phyloP scores from a whole-genome alignment of 768 basidiomycete species.

The Termitomyces eurrhizus region DNA sequence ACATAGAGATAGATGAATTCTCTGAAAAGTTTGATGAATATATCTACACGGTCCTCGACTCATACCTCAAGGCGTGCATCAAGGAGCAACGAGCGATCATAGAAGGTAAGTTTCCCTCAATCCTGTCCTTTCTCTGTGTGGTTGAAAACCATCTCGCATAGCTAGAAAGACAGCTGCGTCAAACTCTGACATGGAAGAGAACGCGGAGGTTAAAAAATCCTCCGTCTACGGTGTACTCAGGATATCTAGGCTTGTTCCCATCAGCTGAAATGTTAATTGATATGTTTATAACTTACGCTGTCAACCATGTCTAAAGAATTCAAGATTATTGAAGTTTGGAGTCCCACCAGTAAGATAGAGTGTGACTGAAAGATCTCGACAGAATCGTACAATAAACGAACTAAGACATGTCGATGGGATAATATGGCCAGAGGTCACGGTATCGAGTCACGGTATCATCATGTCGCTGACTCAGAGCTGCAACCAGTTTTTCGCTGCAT shows the following conservation, averaged over 20 bases:
- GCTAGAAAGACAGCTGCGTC: neutral
- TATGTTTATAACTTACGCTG: neutral
- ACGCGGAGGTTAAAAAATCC: neutral
- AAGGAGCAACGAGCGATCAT: neutral
- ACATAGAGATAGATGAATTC: neutral
- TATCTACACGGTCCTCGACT: neutral
- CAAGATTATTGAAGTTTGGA: too few relatives aligned
- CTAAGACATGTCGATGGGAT: too few relatives aligned
- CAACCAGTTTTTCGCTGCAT: too few relatives aligned
- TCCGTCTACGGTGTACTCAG: too few relatives aligned
- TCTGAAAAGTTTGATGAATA: neutral
- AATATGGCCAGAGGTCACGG: too few relatives aligned
- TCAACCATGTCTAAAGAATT: too few relatives aligned
- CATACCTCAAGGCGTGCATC: neutral
- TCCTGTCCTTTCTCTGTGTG: neutral
- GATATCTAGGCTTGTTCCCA: too few relatives aligned
- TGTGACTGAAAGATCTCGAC: too few relatives aligned
- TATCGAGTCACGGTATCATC: too few relatives aligned
- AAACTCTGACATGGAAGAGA: neutral
- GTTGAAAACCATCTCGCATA: neutral
- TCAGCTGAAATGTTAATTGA: neutral
- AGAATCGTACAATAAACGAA: too few relatives aligned
- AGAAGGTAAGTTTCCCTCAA: neutral
- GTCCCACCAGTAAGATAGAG: too few relatives aligned
- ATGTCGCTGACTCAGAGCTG: too few relatives aligned